A percentile compares a stretch with the other conserved stretches of the same genome.
Evolutionary conservation across 2,329 filamentous ascomycete species (phyloP).

Genomic region (Claviceps fusiformis): DNA sequence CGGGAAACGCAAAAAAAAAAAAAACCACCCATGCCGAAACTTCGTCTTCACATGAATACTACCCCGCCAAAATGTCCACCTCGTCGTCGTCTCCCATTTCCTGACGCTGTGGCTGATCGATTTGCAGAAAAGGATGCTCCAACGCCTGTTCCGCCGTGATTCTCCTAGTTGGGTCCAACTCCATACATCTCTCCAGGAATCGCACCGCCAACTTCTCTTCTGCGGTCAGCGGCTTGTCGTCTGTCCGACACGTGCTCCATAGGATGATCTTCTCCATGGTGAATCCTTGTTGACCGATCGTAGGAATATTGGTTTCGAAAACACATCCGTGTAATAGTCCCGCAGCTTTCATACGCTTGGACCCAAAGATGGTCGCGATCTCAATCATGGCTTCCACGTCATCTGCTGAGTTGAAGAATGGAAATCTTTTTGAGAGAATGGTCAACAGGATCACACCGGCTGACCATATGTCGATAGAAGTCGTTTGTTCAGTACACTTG

Average conservation of each 20-base stretch:
- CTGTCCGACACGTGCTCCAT: conserved; percentile 76
- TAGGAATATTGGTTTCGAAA: conserved; percentile 86
- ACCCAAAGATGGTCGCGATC: conserved; percentile 88
- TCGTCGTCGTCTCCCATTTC: conserved; percentile 35
- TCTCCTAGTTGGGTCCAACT: conserved; percentile 59
- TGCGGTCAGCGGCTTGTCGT: conserved; percentile 39
- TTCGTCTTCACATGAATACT: background rate
- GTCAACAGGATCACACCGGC: conserved; percentile 96
- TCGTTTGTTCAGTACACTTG: conserved; percentile 92
- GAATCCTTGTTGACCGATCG: conserved; percentile 74
- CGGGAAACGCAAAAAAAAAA: background rate
- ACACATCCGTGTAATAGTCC: conserved; percentile 79
- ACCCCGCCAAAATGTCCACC: conserved; percentile 33
- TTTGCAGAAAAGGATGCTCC: conserved; percentile 52
- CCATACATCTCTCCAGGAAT: conserved; percentile 60
- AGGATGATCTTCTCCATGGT: conserved; percentile 85
- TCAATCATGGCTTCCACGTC: conserved; percentile 97
- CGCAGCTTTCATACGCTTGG: conserved; percentile 67
- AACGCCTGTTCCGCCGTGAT: conserved; percentile 66
- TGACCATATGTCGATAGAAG: conserved; percentile 93
- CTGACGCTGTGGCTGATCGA: conserved; percentile 16
- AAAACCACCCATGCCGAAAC: background rate
- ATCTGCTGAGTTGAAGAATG: conserved; percentile 98
- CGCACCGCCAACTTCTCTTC: conserved; percentile 62
- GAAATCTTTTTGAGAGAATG: conserved; percentile 79